Base-by-base conservation (phyloP, 352 stramenopile species). In the Phytopythium kandeliae region DNA sequence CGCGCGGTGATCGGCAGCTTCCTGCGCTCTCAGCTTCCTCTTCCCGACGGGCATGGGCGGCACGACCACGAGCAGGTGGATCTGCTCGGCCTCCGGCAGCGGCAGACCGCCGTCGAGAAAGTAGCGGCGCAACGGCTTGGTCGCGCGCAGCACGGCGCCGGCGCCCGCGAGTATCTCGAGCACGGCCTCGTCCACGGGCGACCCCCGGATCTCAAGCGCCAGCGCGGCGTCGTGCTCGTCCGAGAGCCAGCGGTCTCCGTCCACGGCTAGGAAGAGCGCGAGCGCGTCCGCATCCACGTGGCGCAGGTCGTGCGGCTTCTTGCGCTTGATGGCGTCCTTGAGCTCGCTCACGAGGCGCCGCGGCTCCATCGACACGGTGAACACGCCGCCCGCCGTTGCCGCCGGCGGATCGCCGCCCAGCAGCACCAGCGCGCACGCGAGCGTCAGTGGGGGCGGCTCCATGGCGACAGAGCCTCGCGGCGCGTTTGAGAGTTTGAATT, bases 291-390 rank as follows among this genome's bases (percentile, higher is more conserved):
- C 48, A 25, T 54, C 48, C 48, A 54, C 34, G 25, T 46, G 48
- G 16, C 48, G 48, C 48, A 54, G 48, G 35, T 54, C 35, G 16
- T 45, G 48, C 48, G 48, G 48, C 35, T 54, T 46, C 48, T 54
- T 54, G 48, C 48, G 48, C 48, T 46, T 54, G 22, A 54, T 35
- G 24, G 35, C 34, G 25, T 54, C 48, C 48, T 54, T 54, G 35
- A 54, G 48, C 48, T 54, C 48, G 48, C 48, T 45, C 48, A 54
- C 48, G 4, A 46, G 48, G 17, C 34, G 48, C 48, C 8, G 21
- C 12, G 48, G 25, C 16, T 47, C 36, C 10, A 46, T 2, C 21
- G 35, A 37, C 22, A 54, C 35, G 26, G 35, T 11, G 48, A 54
- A 54, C 34, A 54, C 48, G 48, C 48, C 48, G 48, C 48, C 48